phyloP scores from a whole-genome alignment of 176 grass and related monocot genomes.

The Eleusine indica region DNA sequence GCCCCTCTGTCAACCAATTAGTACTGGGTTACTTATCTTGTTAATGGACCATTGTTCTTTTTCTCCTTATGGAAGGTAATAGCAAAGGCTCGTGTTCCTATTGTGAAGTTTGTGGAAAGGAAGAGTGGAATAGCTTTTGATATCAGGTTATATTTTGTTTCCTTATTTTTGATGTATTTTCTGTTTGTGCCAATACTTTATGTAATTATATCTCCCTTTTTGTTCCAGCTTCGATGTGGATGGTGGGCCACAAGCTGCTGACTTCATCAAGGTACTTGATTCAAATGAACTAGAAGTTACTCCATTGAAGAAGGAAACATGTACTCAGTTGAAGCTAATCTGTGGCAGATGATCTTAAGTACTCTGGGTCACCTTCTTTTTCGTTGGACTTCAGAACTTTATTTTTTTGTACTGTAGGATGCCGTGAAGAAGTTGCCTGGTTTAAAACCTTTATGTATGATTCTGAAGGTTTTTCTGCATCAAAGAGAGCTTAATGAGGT shows the following conservation, averaged over 20 bases:
- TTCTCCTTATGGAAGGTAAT: slow-evolving; percentile 72
- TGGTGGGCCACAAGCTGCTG: slow-evolving; percentile 83
- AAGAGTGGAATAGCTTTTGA: slow-evolving; percentile 90
- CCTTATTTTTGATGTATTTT: background rate
- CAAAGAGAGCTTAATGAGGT: slow-evolving; percentile 99
- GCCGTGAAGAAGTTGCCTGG: slow-evolving; percentile 85
- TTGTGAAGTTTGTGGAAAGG: slow-evolving; percentile 95
- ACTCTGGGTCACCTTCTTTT: slow-evolving; percentile 9
- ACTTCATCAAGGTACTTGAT: slow-evolving; percentile 88
- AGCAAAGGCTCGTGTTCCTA: slow-evolving; percentile 98
- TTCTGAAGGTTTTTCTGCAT: slow-evolving; percentile 98
- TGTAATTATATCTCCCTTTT: slow-evolving; percentile 33
- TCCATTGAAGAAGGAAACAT: background rate
- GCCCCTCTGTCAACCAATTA: background rate
- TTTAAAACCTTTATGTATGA: slow-evolving; percentile 86
- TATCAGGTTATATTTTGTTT: slow-evolving; percentile 69
- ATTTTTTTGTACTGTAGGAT: slow-evolving; percentile 52
- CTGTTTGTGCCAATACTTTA: background rate
- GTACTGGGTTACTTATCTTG: background rate
- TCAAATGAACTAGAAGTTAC: background rate
- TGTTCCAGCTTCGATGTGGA: slow-evolving; percentile 91
- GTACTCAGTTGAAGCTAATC: slow-evolving; percentile 38
- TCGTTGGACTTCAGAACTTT: slow-evolving; percentile 1
- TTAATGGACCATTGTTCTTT: slow-evolving; percentile 32
- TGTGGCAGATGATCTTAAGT: background rate